A percentile compares a stretch with the other conserved stretches of the same genome.
phyloP scores from a whole-genome alignment of 192 early-diverging fungal species.

The Pilaira anomala region DNA sequence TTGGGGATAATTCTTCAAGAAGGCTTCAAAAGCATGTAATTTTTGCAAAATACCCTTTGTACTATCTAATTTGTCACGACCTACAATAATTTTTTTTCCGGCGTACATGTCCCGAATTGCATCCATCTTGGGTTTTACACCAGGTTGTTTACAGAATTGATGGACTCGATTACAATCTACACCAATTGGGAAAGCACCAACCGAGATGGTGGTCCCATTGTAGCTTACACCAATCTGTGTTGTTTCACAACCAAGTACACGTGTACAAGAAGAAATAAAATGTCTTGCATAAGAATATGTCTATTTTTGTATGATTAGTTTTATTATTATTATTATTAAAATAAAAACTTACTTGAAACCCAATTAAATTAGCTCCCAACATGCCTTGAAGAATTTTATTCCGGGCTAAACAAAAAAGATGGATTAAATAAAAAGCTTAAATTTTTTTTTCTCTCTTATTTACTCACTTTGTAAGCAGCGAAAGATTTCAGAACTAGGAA shows the following conservation, averaged over 20 bases:
- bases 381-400: conserved; percentile 84
- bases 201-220: conserved; percentile 71
- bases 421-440: neutral
- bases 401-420: conserved; percentile 64
- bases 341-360: conserved; percentile 93
- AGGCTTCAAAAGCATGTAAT: conserved; percentile 88
- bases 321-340: neutral
- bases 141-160: conserved; percentile 58
- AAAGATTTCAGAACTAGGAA: conserved; percentile 95
- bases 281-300: conserved; percentile 95
- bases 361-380: conserved; percentile 86
- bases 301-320: conserved; percentile 14
- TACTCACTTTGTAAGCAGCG: conserved; percentile 75
- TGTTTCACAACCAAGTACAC: conserved; percentile 93
- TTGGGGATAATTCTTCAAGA: conserved; percentile 86
- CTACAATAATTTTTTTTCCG: conserved; percentile 92
- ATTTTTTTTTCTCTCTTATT: neutral
- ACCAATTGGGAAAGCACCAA: conserved; percentile 95
- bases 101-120: conserved; percentile 81
- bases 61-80: conserved; percentile 91
- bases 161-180: conserved; percentile 82
- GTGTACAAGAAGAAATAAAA: conserved; percentile 90
- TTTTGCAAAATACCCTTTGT: conserved; percentile 96
- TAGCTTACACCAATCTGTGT: conserved; percentile 88
- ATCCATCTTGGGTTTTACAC: conserved; percentile 76